Base-by-base conservation (phyloP, 331 rosid species). In the Cydonia oblonga region DNA sequence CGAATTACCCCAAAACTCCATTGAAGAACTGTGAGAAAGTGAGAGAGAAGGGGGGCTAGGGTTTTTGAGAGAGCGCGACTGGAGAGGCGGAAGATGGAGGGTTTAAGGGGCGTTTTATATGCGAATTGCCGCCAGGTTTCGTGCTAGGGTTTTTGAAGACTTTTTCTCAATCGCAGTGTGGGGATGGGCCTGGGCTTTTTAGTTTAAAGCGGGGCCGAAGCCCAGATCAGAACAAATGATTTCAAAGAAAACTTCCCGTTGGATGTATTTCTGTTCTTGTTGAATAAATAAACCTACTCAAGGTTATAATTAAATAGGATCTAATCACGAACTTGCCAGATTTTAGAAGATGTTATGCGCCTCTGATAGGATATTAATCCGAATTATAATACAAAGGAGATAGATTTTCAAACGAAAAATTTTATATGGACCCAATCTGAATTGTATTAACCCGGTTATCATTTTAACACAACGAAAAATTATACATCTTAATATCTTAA, bases 1-100 rank as follows among this genome's bases (percentile, higher is more conserved):
- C 24, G 66, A 56, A 64, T 73, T 77, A 90, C 96, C 96, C 96
- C 96, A 90, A 69, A 90, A 90, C 83, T 87, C 90, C 96, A 90
- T 90, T 28, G 79, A 24, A 52, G 26, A 20, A 16, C 28, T 35
- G 61, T 11, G 54, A 30, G 30, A 23, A 22, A 16, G 13, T 25
- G 58, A 40, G 44, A 10, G 44, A 63, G 2, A 40, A 18, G 71
- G n/a, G 15, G 11, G 78, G 20, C 2, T 11, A 71, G 76, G 83
- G 80, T 52, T 71, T 82, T 82, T 42, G 64, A 70, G 73, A 51
- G 74, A 35, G 74, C 33, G 70, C 74, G 54, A 38, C 5, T 44
- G n/a, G 2, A 2, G 61, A 54, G 71, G 81, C 67, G 62, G 67
- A 61, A 5, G 15, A 2, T 2, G 1, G 7, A 38, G 44, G 61